Percentiles rank a stretch among this genome's conserved stretches.
Evolutionary conservation across 2,329 filamentous ascomycete genomes (phyloP).

Genomic region (Colletotrichum echinochloae): DNA sequence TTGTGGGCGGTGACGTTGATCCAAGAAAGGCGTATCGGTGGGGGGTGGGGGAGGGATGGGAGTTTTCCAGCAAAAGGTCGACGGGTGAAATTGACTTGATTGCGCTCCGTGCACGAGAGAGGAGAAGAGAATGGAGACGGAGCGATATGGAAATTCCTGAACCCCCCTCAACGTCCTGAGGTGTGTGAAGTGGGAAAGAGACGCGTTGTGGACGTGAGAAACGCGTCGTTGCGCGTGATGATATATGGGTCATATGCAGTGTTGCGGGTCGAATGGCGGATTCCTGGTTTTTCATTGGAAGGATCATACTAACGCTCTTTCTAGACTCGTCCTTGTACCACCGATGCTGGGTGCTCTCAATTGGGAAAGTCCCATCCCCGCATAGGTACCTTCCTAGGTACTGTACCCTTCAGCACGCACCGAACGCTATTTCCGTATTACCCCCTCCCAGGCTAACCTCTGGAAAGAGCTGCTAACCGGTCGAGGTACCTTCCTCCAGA

Average conservation of each 20-base stretch:
- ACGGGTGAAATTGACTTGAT: slow-evolving; percentile 17
- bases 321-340: background rate
- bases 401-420: background rate
- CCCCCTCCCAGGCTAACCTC: background rate
- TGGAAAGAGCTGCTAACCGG: background rate
- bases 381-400: no score
- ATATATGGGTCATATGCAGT: background rate
- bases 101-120: slow-evolving; percentile 26
- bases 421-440: slow-evolving; percentile 5
- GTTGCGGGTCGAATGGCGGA: background rate
- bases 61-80: slow-evolving; percentile 12
- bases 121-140: background rate
- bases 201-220: slow-evolving; percentile 19
- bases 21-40: background rate
- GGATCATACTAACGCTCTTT: background rate
- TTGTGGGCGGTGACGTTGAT: slow-evolving; percentile 33
- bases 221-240: background rate
- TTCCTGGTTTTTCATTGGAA: background rate
- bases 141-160: slow-evolving; percentile 9
- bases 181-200: slow-evolving; percentile 26
- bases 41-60: background rate
- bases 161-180: no score
- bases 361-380: background rate
- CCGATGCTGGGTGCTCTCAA: background rate
- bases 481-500: background rate